A percentile compares a stretch with the other conserved stretches of the same genome.
Evolutionary conservation across 768 basidiomycete species (phyloP).

Genomic region (Suillus bovinus): DNA sequence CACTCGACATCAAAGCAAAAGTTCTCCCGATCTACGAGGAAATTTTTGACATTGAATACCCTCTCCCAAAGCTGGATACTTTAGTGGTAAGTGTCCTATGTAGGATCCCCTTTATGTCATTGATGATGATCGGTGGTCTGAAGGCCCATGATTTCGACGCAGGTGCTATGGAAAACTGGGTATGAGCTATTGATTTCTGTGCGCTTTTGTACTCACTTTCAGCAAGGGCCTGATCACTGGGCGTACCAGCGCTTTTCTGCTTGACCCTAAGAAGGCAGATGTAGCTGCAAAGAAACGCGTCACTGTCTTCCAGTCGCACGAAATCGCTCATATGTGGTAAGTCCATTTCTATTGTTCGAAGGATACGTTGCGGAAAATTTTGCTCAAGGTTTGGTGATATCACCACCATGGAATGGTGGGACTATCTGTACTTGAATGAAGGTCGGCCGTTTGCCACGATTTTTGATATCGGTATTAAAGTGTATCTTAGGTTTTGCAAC

Average conservation of each 20-base stretch:
- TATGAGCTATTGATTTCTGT: conserved; percentile 15
- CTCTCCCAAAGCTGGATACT: conserved; percentile 93
- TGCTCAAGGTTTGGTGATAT: conserved; percentile 82
- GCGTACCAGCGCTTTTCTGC: conserved; percentile 75
- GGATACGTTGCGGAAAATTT: conserved; percentile 15
- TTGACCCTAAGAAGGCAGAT: conserved; percentile 76
- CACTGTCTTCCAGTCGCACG: conserved; percentile 78
- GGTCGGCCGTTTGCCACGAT: conserved; percentile 36
- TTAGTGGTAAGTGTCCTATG: conserved; percentile 57
- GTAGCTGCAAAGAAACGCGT: conserved; percentile 78
- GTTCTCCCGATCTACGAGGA: conserved; percentile 91
- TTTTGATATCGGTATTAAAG: conserved; percentile 7
- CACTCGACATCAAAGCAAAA: conserved; percentile 80
- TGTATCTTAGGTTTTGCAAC: conserved; percentile 72
- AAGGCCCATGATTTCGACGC: conserved; percentile 88
- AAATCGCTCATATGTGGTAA: conserved; percentile 83
- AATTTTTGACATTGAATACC: conserved; percentile 90
- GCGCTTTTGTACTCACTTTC: conserved; percentile 8
- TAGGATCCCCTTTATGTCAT: too few species aligned
- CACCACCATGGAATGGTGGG: conserved; percentile 94
- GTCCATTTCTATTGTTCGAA: conserved; percentile 15
- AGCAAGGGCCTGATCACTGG: conserved; percentile 85
- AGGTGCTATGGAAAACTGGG: conserved; percentile 94
- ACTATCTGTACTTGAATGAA: conserved; percentile 81
- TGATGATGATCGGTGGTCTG: not conserved